Percentiles rank a stretch among this genome's conserved stretches.
These are phyloP conservation scores for Penicillium malachiteum DNA, from an alignment of 495 filamentous ascomycete genomes.

Conservation along the genomic window DNA sequence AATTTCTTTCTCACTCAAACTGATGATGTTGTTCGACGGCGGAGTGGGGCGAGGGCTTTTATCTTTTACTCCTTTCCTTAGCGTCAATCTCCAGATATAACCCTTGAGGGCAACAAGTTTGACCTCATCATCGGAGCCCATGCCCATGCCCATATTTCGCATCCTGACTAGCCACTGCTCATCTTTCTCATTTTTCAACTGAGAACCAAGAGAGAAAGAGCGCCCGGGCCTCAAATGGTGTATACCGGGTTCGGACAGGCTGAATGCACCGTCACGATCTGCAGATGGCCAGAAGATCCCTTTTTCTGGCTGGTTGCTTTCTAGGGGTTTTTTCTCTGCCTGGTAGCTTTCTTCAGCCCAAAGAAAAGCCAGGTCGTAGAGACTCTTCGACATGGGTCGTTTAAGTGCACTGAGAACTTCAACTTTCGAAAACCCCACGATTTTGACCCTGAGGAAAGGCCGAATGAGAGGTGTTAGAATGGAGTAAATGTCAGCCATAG, in stretches of 20 bases:
- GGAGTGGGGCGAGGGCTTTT: conserved; percentile 31
- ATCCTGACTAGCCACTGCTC: conserved; percentile 88
- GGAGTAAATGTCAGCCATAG: conserved; percentile 76
- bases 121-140: conserved; percentile 80
- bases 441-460: conserved; percentile 75
- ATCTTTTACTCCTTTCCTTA: conserved; percentile 62
- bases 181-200: conserved; percentile 84
- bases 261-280: conserved; percentile 60
- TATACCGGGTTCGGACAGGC: conserved; percentile 47
- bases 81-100: conserved; percentile 85
- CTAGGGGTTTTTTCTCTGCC: conserved; percentile 59
- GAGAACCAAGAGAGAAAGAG: conserved; percentile 35
- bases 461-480: conserved; percentile 75
- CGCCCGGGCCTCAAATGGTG: conserved; percentile 24
- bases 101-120: conserved; percentile 85
- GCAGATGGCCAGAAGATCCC: conserved; percentile 83
- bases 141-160: conserved; percentile 78
- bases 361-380: conserved; percentile 79
- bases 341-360: conserved; percentile 71
- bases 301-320: conserved; percentile 49
- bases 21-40: conserved; percentile 65
- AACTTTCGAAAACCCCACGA: conserved; percentile 64
- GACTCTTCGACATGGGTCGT: conserved; percentile 70
- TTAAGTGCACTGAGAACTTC: conserved; percentile 80
- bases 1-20: conserved; percentile 67